These are phyloP conservation scores for Neofusicoccum parvum DNA, from an alignment of 2,329 filamentous ascomycete species.

Conservation along the genomic window DNA sequence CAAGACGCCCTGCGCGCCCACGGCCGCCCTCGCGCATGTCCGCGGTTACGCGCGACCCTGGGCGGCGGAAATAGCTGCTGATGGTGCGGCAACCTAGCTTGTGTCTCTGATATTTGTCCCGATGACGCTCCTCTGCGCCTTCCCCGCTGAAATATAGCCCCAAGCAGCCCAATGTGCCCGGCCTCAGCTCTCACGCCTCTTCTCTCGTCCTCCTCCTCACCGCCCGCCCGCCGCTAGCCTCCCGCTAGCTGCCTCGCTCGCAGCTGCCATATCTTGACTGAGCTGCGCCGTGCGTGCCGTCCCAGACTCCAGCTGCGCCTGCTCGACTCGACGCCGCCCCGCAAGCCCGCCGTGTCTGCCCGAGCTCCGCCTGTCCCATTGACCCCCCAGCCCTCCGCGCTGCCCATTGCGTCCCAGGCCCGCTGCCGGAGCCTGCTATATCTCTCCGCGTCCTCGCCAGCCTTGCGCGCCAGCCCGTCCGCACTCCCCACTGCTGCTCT, in stretches of 20 bases:
- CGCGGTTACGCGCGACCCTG: slow-evolving; percentile 10
- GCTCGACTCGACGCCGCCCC: background rate
- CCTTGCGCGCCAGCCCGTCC: background rate
- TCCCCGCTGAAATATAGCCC: slow-evolving; percentile 16
- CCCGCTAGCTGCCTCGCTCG: slow-evolving; percentile 4
- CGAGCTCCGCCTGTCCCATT: background rate
- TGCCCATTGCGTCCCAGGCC: background rate
- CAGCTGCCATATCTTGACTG: background rate
- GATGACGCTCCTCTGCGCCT: slow-evolving; percentile 18
- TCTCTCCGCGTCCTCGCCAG: background rate
- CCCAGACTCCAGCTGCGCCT: background rate
- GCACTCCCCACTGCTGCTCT: background rate
- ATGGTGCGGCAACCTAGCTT: slow-evolving; percentile 2
- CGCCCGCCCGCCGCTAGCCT: background rate
- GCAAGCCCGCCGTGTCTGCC: background rate
- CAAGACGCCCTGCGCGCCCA: background rate
- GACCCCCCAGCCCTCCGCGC: background rate
- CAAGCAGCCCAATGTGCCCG: background rate
- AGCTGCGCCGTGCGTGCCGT: background rate
- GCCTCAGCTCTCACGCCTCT: background rate
- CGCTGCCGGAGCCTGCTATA: background rate
- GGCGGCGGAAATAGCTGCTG: slow-evolving; percentile 4
- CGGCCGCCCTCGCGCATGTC: background rate
- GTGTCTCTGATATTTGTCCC: slow-evolving; percentile 7
- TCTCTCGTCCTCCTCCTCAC: background rate